These are phyloP conservation scores for Pseudevernia furfuracea DNA, from an alignment of 495 filamentous ascomycete species.

Conservation along the genomic window DNA sequence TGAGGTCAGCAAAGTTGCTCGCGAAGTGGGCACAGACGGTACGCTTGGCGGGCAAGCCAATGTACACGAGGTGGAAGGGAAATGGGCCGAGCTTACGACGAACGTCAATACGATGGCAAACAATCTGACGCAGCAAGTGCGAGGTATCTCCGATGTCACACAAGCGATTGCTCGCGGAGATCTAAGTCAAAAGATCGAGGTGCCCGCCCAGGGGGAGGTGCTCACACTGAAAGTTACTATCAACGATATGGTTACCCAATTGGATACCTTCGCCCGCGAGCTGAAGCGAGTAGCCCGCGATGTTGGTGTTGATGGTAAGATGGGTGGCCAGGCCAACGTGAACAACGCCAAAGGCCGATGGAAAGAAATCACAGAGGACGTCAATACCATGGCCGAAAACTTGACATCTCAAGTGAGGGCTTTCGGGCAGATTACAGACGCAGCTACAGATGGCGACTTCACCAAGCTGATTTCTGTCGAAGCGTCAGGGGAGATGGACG, in stretches of 20 bases:
- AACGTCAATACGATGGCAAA: slow-evolving; percentile 86
- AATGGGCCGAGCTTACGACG: slow-evolving; percentile 98
- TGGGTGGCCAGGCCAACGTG: slow-evolving; percentile 96
- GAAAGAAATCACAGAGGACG: slow-evolving; percentile 97
- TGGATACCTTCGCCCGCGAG: slow-evolving; percentile 95
- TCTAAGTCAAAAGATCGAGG: slow-evolving; percentile 92
- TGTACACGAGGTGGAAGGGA: slow-evolving; percentile 95
- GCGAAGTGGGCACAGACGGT: slow-evolving; percentile 96
- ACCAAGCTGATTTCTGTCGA: slow-evolving; percentile 96
- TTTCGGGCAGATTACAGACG: slow-evolving; percentile 96
- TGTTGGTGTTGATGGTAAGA: slow-evolving; percentile 96
- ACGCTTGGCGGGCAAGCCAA: slow-evolving; percentile 92
- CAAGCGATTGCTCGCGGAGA: slow-evolving; percentile 93
- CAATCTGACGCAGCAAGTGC: slow-evolving; percentile 90
- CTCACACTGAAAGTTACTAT: slow-evolving; percentile 92
- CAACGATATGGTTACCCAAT: slow-evolving; percentile 97
- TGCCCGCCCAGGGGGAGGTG: slow-evolving; percentile 93
- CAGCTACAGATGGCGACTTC: slow-evolving; percentile 94
- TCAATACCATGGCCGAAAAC: slow-evolving; percentile 98
- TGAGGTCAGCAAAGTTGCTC: slow-evolving; percentile 96
- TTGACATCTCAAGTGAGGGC: slow-evolving; percentile 95
- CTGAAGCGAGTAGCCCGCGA: slow-evolving; percentile 94
- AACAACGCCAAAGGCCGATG: slow-evolving; percentile 88
- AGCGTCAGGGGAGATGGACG: slow-evolving; percentile 98
- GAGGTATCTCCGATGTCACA: slow-evolving; percentile 93